phyloP scores from a whole-genome alignment of 257 asterid genomes.

The Fraxinus americana region DNA sequence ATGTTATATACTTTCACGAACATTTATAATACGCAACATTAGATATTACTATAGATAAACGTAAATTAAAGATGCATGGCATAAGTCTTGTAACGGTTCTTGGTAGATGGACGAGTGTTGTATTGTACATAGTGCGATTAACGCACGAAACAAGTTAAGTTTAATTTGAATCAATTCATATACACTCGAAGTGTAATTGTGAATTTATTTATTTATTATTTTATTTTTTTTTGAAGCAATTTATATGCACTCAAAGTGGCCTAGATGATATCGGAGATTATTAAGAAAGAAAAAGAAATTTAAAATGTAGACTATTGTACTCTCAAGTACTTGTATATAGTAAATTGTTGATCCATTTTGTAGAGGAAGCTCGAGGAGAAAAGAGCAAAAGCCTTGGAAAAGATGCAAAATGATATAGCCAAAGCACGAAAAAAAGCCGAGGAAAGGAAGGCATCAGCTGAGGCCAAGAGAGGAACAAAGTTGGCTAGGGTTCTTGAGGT shows the following conservation, averaged over 20 bases:
- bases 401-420: constrained; percentile 89
- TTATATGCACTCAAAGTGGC: background rate
- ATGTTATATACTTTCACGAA: background rate
- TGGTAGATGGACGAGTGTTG: too few relatives aligned
- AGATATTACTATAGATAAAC: too few relatives aligned
- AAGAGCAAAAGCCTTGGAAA: constrained; percentile 81
- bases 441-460: constrained; percentile 90
- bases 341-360: background rate
- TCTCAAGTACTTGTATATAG: background rate
- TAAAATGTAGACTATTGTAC: background rate
- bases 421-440: constrained; percentile 91
- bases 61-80: too few relatives aligned
- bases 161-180: background rate
- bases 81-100: background rate
- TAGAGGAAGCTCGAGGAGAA: constrained; percentile 94
- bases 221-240: too few relatives aligned
- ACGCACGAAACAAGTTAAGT: too few relatives aligned
- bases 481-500: constrained; percentile 80
- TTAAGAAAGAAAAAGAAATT: background rate
- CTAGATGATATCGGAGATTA: background rate
- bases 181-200: background rate
- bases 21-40: too few relatives aligned
- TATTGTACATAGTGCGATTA: too few relatives aligned
- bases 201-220: background rate
- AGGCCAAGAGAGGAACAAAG: constrained; percentile 89